Conservation (phyloP, 768 basidiomycete genomes). For the Psilocybe sp. region DNA sequence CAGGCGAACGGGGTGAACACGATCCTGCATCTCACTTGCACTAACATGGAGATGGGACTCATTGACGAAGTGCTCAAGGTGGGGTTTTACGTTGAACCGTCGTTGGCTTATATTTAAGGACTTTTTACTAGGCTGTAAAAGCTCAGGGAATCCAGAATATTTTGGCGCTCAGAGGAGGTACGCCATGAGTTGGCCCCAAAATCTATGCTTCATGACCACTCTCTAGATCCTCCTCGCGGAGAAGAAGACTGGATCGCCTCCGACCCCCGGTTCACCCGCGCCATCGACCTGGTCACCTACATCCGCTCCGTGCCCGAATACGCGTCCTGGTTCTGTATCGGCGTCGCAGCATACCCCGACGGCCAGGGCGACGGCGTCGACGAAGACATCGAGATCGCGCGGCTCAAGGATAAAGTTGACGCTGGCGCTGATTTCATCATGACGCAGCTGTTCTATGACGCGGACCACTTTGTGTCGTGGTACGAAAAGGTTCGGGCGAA, state of each 20-base stretch:
- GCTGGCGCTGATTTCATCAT: conserved; percentile 96
- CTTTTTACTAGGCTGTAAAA: conserved; percentile 61
- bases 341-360: conserved; percentile 95
- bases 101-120: conserved; percentile 3
- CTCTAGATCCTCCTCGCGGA: conserved; percentile 85
- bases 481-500: conserved; percentile 61
- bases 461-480: conserved; percentile 85
- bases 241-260: conserved; percentile 91
- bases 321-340: conserved; percentile 85
- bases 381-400: conserved; percentile 62
- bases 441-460: conserved; percentile 96
- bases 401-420: conserved; percentile 84
- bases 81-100: conserved; percentile 17
- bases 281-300: conserved; percentile 86
- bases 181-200: too few species aligned
- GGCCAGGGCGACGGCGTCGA: conserved; percentile 67
- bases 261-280: conserved; percentile 81
- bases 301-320: conserved; percentile 78
- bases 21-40: conserved; percentile 93
- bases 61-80: conserved; percentile 87
- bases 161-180: conserved; percentile 89
- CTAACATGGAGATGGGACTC: conserved; percentile 89
- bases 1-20: conserved; percentile 81
- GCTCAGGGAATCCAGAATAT: conserved; percentile 83
- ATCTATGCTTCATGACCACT: too few species aligned